A percentile compares a stretch with the other conserved stretches of the same genome.
phyloP scores from a whole-genome alignment of 139 green algal species.

The Chlorella sp. region DNA sequence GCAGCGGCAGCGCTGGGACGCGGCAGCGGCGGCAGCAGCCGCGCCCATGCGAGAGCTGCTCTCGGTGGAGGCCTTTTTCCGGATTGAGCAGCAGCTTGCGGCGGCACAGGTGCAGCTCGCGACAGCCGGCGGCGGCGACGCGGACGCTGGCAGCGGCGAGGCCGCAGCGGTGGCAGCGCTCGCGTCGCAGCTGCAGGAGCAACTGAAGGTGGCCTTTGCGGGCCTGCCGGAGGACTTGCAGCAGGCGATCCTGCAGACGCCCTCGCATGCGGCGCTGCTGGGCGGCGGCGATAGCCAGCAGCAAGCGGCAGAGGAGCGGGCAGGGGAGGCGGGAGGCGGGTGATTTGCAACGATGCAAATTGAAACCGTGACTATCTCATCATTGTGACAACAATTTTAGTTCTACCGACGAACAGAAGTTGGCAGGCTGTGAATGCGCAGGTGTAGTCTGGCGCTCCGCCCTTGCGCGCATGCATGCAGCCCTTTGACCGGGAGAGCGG shows the following conservation, averaged over 20 bases:
- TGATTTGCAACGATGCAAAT: not conserved
- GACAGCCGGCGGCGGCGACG: constrained; percentile 1
- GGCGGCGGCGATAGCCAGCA: not conserved
- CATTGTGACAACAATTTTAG: too few relatives aligned
- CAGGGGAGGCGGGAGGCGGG: not conserved
- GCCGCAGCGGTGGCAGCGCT: not conserved
- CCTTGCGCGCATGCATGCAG: too few relatives aligned
- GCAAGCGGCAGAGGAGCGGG: not conserved
- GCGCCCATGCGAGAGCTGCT: constrained; percentile 38
- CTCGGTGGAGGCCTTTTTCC: constrained; percentile 49
- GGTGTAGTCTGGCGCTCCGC: too few relatives aligned
- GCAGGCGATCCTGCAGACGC: constrained; percentile 51
- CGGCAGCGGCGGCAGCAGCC: not conserved
- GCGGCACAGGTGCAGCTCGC: not conserved
- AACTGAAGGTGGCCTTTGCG: constrained; percentile 46
- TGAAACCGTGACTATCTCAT: too few relatives aligned
- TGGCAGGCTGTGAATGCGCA: too few relatives aligned
- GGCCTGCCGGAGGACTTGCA: constrained; percentile 64
- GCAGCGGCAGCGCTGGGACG: constrained; percentile 21
- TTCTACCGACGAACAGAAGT: too few relatives aligned
- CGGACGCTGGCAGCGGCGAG: not conserved
- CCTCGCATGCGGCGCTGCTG: constrained; percentile 45
- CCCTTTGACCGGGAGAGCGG: too few relatives aligned
- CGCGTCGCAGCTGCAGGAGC: not conserved
- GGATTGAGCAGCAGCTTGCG: constrained; percentile 40